phyloP scores from a whole-genome alignment of 768 basidiomycete species.

The Boletus pseudo-olivaceus region DNA sequence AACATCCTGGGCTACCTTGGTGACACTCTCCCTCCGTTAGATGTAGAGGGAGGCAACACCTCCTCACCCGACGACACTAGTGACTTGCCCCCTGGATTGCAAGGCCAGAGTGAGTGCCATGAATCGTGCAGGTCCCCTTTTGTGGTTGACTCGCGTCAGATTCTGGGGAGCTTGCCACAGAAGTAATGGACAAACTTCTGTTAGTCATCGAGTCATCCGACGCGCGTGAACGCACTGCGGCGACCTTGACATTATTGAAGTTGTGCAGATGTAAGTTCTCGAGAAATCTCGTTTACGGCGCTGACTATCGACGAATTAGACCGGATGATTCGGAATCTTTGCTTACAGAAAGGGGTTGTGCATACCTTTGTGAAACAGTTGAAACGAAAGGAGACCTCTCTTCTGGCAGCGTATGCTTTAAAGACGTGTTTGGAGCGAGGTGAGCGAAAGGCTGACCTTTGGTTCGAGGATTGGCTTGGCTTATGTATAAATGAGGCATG shows the following conservation, averaged over 20 bases:
- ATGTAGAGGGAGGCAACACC: neutral
- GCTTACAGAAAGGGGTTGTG: neutral
- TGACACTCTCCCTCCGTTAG: neutral
- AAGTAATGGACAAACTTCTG: neutral
- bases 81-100: neutral
- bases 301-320: neutral
- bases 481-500: neutral
- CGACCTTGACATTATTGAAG: neutral
- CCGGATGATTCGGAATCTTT: neutral
- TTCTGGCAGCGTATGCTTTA: neutral
- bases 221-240: neutral
- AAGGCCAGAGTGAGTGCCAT: neutral
- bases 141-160: neutral
- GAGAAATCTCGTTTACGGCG: neutral
- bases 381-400: neutral
- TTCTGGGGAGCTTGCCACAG: neutral
- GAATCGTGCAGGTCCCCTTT: neutral
- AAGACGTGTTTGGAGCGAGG: neutral
- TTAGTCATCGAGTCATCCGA: neutral
- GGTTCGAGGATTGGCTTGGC: neutral
- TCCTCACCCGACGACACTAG: neutral
- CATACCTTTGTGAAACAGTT: neutral
- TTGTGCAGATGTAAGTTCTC: neutral
- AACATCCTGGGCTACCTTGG: neutral
- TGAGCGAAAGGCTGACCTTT: neutral